A percentile compares a stretch with the other conserved stretches of the same genome.
These are phyloP conservation scores for Populus ilicifolia DNA, from an alignment of 345 rosid genomes.

Conservation along the genomic window DNA sequence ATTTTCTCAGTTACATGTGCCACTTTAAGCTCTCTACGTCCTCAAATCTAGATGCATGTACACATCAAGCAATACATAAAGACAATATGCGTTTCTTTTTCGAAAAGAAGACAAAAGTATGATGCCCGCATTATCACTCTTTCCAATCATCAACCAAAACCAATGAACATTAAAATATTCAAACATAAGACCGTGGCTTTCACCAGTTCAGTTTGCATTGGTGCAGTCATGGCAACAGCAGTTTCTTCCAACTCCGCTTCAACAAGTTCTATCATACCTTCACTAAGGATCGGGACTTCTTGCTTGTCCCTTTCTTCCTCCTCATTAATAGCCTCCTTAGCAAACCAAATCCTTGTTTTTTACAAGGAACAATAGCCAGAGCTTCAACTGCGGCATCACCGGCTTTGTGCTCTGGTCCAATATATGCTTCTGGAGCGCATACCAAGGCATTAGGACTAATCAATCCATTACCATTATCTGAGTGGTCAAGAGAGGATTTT, in stretches of 20 bases:
- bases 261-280: constrained; percentile 17
- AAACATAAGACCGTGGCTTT: neutral
- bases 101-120: neutral
- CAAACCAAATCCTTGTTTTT: constrained; percentile 58
- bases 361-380: constrained; percentile 43
- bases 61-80: neutral
- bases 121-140: neutral
- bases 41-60: neutral
- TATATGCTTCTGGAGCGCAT: constrained; percentile 26
- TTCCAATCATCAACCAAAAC: neutral
- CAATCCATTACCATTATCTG: constrained; percentile 22
- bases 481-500: constrained; percentile 3
- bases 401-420: constrained; percentile 26
- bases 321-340: constrained; percentile 61
- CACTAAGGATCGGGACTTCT: constrained; percentile 33
- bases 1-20: neutral
- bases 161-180: neutral
- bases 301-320: constrained; percentile 58
- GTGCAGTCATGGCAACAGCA: neutral
- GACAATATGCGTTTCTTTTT: neutral
- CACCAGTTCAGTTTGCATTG: neutral
- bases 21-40: neutral
- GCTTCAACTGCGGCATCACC: constrained; percentile 21
- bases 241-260: neutral
- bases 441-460: constrained; percentile 14